Evolutionary conservation across 306 rosid genomes (phyloP).

Genomic region (Cyclanthera cordifolia): DNA sequence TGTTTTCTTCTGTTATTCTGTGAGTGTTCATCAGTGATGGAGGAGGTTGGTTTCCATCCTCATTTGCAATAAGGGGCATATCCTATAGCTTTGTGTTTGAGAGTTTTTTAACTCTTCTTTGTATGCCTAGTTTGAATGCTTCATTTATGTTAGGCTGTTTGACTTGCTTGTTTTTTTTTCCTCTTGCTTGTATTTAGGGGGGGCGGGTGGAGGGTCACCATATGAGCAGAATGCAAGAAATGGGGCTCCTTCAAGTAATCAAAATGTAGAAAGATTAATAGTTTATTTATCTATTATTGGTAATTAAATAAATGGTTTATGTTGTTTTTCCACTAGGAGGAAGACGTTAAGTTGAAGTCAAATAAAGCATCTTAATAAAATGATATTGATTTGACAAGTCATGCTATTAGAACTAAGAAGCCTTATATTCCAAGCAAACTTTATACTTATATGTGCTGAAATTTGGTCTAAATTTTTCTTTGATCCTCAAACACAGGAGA

Average conservation of each 20-base stretch:
- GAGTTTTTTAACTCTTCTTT: no score
- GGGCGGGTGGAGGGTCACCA: no score
- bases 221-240: neutral
- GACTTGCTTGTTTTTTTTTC: neutral
- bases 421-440: neutral
- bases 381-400: neutral
- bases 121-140: no score
- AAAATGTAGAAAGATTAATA: no score
- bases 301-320: neutral
- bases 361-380: neutral
- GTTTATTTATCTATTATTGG: neutral
- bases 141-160: no score
- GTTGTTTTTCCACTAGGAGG: neutral
- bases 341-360: neutral
- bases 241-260: no score
- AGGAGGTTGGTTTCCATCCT: no score
- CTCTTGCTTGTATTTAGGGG: neutral
- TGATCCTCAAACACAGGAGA: conserved; percentile 13
- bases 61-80: no score
- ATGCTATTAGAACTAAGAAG: neutral
- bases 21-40: no score
- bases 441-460: neutral
- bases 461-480: neutral
- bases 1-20: neutral
- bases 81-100: no score